Evolutionary conservation across 371 early-diverging fungal species (phyloP).

Genomic region (Massospora cicadina): DNA sequence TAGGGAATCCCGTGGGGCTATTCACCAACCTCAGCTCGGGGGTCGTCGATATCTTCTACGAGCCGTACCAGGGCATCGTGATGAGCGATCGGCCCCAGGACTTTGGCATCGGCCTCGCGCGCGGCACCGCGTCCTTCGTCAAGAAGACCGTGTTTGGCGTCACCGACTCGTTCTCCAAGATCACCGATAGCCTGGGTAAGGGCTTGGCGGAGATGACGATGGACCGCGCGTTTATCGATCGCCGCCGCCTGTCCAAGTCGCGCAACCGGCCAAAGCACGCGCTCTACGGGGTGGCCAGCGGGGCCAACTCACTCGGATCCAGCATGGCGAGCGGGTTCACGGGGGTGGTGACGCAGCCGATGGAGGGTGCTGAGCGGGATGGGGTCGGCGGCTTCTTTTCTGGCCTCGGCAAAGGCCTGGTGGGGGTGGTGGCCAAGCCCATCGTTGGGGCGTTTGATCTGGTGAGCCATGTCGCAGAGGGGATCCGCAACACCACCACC

Average conservation of each 20-base stretch:
- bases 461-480: slow-evolving; percentile 75
- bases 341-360: slow-evolving; percentile 79
- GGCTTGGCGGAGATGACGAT: slow-evolving; percentile 90
- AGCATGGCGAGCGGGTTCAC: slow-evolving; percentile 77
- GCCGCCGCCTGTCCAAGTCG: slow-evolving; percentile 53
- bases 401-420: slow-evolving; percentile 90
- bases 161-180: slow-evolving; percentile 83
- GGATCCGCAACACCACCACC: slow-evolving; percentile 87
- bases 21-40: slow-evolving; percentile 90
- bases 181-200: slow-evolving; percentile 91
- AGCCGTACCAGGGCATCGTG: slow-evolving; percentile 91
- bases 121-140: slow-evolving; percentile 80
- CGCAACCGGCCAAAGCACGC: slow-evolving; percentile 89
- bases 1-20: slow-evolving; percentile 95
- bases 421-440: slow-evolving; percentile 91
- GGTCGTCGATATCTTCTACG: slow-evolving; percentile 91
- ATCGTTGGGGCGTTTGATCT: slow-evolving; percentile 85
- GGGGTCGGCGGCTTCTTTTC: slow-evolving; percentile 90
- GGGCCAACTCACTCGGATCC: slow-evolving; percentile 69
- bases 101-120: slow-evolving; percentile 82
- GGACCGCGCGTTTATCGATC: slow-evolving; percentile 81
- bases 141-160: slow-evolving; percentile 94
- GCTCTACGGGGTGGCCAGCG: slow-evolving; percentile 73
- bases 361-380: slow-evolving; percentile 79
- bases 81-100: slow-evolving; percentile 91